A percentile compares a stretch with the other conserved stretches of the same genome.
phyloP scores from a whole-genome alignment of 2,329 filamentous ascomycete species.

The Madurella mycetomatis region DNA sequence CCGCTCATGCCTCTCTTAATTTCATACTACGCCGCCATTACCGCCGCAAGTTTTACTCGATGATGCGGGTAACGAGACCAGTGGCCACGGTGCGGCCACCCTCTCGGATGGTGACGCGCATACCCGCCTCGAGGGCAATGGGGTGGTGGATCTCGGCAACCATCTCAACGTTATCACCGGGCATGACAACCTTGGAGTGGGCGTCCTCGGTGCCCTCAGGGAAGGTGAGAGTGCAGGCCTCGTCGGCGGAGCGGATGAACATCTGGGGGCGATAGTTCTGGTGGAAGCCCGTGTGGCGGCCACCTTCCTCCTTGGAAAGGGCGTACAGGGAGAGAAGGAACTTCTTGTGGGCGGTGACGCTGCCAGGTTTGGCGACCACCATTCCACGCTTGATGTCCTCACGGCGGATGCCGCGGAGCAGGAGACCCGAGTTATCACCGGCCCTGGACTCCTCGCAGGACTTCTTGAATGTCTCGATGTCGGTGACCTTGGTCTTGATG shows the following conservation, averaged over 20 bases:
- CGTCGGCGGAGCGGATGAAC: constrained; percentile 88
- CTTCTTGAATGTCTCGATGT: constrained; percentile 99
- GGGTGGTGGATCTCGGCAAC: constrained; percentile 78
- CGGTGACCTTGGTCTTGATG: constrained; percentile 98
- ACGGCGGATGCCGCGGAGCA: constrained; percentile 91
- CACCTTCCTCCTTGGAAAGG: constrained; percentile 95
- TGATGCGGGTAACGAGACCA: constrained; percentile 72
- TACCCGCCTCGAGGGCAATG: constrained; percentile 81
- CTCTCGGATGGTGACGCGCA: constrained; percentile 98
- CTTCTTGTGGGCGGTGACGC: constrained; percentile 80
- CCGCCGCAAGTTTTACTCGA: constrained; percentile 43
- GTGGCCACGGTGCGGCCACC: constrained; percentile 87
- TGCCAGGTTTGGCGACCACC: constrained; percentile 82
- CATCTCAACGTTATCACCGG: constrained; percentile 99
- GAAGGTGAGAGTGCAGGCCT: constrained; percentile 75
- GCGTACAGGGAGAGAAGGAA: constrained; percentile 97
- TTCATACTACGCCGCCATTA: constrained; percentile 8
- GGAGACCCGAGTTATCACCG: constrained; percentile 95
- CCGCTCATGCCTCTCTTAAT: constrained; percentile 5
- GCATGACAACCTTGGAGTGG: constrained; percentile 81
- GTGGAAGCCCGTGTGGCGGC: constrained; percentile 91
- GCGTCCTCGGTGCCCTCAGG: constrained; percentile 75
- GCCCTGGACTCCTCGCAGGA: constrained; percentile 94
- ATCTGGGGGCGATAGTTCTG: constrained; percentile 97
- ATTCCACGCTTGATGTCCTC: constrained; percentile 94